A percentile compares a stretch with the other conserved stretches of the same genome.
phyloP scores from a whole-genome alignment of 495 filamentous ascomycete genomes.

The Lophiostoma macrostomum region DNA sequence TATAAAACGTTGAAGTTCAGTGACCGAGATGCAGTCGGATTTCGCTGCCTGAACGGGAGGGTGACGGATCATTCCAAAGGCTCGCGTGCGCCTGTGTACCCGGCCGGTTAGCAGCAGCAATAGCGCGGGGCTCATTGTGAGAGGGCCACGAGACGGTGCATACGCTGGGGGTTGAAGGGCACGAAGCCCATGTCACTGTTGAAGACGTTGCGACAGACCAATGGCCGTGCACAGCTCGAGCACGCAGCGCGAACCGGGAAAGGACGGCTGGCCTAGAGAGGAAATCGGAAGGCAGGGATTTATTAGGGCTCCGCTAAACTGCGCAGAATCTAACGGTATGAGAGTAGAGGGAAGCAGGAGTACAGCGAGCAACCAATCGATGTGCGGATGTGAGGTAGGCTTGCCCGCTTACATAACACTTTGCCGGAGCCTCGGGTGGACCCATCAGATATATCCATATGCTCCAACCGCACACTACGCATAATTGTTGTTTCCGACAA shows the following conservation, averaged over 20 bases:
- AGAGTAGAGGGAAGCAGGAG: too few relatives aligned
- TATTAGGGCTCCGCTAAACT: too few relatives aligned
- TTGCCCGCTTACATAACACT: too few relatives aligned
- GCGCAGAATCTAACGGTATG: too few relatives aligned
- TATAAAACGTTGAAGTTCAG: slow-evolving; percentile 22
- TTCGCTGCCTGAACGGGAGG: too few relatives aligned
- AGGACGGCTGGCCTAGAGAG: background rate
- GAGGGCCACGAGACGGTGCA: slow-evolving; percentile 30
- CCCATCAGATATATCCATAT: too few relatives aligned
- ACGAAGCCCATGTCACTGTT: slow-evolving; percentile 12
- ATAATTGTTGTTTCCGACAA: too few relatives aligned
- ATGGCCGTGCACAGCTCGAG: slow-evolving; percentile 6
- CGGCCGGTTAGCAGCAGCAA: slow-evolving; percentile 9
- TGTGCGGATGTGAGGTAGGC: too few relatives aligned
- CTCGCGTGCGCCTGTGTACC: slow-evolving; percentile 23
- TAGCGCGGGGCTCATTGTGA: slow-evolving; percentile 10
- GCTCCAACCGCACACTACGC: too few relatives aligned
- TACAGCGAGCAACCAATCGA: too few relatives aligned
- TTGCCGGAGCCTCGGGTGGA: too few relatives aligned
- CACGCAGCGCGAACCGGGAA: slow-evolving; percentile 10
- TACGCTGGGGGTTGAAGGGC: slow-evolving; percentile 11
- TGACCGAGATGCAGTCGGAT: too few relatives aligned
- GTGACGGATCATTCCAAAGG: slow-evolving; percentile 16
- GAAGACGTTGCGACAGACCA: slow-evolving; percentile 1
- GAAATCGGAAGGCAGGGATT: background rate